Percentiles rank a stretch among this genome's conserved stretches.
phyloP scores from a whole-genome alignment of 345 rosid genomes.

The Erodium maritimum region DNA sequence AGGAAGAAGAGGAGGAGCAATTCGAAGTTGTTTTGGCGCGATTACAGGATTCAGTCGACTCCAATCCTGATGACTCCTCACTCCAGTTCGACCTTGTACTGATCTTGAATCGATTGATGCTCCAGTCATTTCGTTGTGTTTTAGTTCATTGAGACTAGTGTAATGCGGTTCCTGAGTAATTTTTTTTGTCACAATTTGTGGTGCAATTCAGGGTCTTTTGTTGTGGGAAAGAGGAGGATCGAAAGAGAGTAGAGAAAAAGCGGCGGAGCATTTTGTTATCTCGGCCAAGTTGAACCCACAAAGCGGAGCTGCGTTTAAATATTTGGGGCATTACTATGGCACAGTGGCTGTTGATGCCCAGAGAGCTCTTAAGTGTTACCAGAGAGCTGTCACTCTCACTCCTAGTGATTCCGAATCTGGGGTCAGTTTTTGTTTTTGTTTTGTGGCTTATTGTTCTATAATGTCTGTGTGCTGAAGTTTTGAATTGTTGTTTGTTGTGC shows the following conservation, averaged over 20 bases:
- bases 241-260: conserved; percentile 26
- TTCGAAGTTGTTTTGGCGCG: conserved; percentile 17
- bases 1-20: conserved; percentile 13
- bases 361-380: conserved; percentile 88
- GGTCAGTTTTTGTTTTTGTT: conserved; percentile 20
- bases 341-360: conserved; percentile 32
- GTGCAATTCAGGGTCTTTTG: conserved; percentile 41
- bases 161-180: background rate
- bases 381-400: conserved; percentile 55
- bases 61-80: conserved; percentile 56
- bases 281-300: conserved; percentile 63
- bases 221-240: conserved; percentile 49
- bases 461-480: background rate
- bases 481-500: background rate
- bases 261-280: conserved; percentile 63
- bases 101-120: background rate
- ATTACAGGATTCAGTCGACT: conserved; percentile 42
- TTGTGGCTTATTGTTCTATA: background rate
- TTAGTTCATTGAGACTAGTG: background rate
- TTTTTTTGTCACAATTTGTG: background rate
- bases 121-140: background rate
- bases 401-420: conserved; percentile 68
- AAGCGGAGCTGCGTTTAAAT: conserved; percentile 54
- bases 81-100: conserved; percentile 52
- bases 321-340: conserved; percentile 68